Evolutionary conservation across 2,329 filamentous ascomycete species (phyloP).

Genomic region (Pezicula carpinea): DNA sequence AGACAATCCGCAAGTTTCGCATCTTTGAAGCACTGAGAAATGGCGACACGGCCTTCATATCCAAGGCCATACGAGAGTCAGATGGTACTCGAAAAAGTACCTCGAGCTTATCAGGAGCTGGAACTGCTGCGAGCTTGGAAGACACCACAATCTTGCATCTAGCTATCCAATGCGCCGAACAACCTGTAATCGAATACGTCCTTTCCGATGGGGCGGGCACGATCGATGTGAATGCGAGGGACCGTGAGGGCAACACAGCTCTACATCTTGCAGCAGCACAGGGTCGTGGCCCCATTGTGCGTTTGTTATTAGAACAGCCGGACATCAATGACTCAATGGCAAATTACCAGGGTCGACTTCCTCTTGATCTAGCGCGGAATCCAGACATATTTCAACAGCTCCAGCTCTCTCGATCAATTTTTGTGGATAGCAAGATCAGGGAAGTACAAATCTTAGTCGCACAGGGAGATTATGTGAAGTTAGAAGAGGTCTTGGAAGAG

Average conservation of each 20-base stretch:
- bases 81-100: conserved; percentile 34
- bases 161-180: conserved; percentile 91
- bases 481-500: conserved; percentile 80
- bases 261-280: conserved; percentile 83
- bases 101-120: conserved; percentile 30
- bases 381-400: conserved; percentile 95
- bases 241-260: conserved; percentile 91
- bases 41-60: conserved; percentile 87
- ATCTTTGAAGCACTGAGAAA: conserved; percentile 88
- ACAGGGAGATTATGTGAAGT: conserved; percentile 66
- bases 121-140: conserved; percentile 47
- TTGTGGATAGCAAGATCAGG: conserved; percentile 79
- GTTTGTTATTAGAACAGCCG: conserved; percentile 74
- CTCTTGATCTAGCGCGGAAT: conserved; percentile 83
- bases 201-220: conserved; percentile 64
- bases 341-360: conserved; percentile 79
- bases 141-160: conserved; percentile 91
- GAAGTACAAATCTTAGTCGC: conserved; percentile 77
- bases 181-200: conserved; percentile 91
- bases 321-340: conserved; percentile 83
- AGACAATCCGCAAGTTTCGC: conserved; percentile 90
- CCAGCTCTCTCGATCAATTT: conserved; percentile 84
- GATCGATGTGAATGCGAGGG: conserved; percentile 82
- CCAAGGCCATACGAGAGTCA: conserved; percentile 73
- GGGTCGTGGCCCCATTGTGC: conserved; percentile 75